These are phyloP conservation scores for Hyparrhenia diplandra DNA, from an alignment of 176 grass and related monocot species.

Conservation along the genomic window DNA sequence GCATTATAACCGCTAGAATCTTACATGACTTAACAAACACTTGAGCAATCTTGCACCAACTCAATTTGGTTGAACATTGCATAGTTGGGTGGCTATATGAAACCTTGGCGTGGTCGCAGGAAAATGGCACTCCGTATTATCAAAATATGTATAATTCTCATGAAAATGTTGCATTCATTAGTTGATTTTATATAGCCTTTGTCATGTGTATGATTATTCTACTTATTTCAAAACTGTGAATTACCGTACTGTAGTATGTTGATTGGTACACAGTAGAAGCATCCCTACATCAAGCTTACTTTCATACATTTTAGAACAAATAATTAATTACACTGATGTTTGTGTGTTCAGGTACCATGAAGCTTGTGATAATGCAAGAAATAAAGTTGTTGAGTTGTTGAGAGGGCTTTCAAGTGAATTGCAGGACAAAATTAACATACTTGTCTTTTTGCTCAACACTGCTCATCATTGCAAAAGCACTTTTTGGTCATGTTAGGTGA, in stretches of 20 bases:
- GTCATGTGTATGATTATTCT: background rate
- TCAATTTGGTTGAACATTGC: background rate
- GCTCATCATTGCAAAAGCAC: slow-evolving; percentile 80
- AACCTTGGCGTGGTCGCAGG: background rate
- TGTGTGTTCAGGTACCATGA: slow-evolving; percentile 75
- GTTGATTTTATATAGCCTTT: background rate
- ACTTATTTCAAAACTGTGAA: background rate
- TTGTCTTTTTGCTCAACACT: slow-evolving; percentile 79
- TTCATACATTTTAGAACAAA: background rate
- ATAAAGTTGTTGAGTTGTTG: slow-evolving; percentile 77
- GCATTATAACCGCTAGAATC: slow-evolving; percentile 15
- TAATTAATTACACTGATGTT: slow-evolving; percentile 17
- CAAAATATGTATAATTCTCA: background rate
- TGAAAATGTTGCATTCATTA: background rate
- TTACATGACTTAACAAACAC: slow-evolving; percentile 37
- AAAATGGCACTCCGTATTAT: background rate
- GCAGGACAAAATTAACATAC: slow-evolving; percentile 77
- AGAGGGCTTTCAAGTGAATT: slow-evolving; percentile 90
- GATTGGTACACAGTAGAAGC: background rate
- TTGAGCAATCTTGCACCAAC: background rate
- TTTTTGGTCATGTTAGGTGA: slow-evolving; percentile 93
- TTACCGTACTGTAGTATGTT: background rate
- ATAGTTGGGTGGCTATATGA: background rate
- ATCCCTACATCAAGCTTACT: background rate
- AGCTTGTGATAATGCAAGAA: slow-evolving; percentile 71